phyloP scores from a whole-genome alignment of 345 rosid species.

The Euphorbia peplus region DNA sequence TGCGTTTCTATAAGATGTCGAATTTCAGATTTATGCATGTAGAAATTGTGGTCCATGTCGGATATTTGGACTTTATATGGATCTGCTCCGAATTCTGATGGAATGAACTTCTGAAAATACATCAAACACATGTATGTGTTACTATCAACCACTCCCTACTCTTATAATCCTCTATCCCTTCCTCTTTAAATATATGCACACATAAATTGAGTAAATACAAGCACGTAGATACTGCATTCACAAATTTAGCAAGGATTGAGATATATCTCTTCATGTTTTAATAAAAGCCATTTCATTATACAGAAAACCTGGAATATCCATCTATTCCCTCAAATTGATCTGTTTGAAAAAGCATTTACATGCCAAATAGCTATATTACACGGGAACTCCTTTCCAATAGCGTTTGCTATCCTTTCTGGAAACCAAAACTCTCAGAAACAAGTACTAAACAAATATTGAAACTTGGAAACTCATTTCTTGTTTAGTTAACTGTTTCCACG shows the following conservation, averaged over 20 bases:
- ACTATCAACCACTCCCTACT: too few relatives aligned
- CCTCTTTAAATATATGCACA: neutral
- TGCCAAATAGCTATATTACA: neutral
- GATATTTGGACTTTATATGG: slow-evolving; percentile 61
- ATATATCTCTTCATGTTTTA: neutral
- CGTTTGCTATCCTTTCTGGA: too few relatives aligned
- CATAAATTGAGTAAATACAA: neutral
- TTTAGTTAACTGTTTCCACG: too few relatives aligned
- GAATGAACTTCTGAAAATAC: slow-evolving; percentile 90
- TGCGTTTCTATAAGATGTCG: slow-evolving; percentile 59
- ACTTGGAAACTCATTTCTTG: too few relatives aligned
- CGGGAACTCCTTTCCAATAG: too few relatives aligned
- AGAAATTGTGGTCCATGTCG: slow-evolving; percentile 56
- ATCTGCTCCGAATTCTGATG: slow-evolving; percentile 80
- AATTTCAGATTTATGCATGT: slow-evolving; percentile 56
- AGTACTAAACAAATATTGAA: too few relatives aligned
- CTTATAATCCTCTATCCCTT: neutral
- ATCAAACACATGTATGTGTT: too few relatives aligned
- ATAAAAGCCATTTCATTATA: neutral
- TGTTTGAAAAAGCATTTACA: neutral
- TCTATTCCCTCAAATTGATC: neutral
- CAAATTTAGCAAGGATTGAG: neutral
- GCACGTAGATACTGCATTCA: neutral
- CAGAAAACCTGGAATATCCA: neutral
- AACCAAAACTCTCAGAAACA: too few relatives aligned